Percentiles rank a stretch among this genome's conserved stretches.
Conservation (phyloP, 805 yeast species). For the Blastobotrys robertii region DNA sequence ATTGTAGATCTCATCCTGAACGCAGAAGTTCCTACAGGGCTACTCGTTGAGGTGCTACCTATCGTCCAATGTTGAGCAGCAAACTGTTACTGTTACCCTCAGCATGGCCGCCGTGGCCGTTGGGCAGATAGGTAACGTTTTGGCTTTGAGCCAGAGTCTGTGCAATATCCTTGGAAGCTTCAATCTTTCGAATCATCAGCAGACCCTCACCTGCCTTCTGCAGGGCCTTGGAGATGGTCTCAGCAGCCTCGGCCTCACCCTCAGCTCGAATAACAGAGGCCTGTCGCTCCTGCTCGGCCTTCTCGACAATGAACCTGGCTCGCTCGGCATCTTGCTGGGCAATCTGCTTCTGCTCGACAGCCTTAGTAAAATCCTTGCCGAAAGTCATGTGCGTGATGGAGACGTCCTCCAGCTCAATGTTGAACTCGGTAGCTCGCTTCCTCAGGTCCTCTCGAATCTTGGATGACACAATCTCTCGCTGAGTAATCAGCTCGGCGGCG, state of each 20-base stretch:
- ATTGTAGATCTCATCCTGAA: no score
- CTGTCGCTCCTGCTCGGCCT: constrained; percentile 94
- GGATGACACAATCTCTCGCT: constrained; percentile 88
- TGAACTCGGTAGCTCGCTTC: constrained; percentile 76
- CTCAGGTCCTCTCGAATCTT: constrained; percentile 81
- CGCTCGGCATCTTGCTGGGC: constrained; percentile 99
- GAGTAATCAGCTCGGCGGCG: constrained; percentile 94
- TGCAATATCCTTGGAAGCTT: constrained; percentile 95
- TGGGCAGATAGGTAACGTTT: constrained; percentile 84
- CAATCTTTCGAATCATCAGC: constrained; percentile 85
- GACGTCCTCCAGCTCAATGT: constrained; percentile 89
- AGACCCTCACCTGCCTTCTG: constrained; percentile 94
- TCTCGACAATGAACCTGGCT: constrained; percentile 85
- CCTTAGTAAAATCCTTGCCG: constrained; percentile 93
- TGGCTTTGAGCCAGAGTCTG: constrained; percentile 71
- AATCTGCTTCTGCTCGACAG: constrained; percentile 97
- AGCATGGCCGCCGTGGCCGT: constrained; percentile 30
- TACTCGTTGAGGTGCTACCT: no score
- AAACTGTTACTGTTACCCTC: constrained; percentile 21
- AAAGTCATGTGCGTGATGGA: constrained; percentile 97
- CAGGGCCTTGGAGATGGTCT: constrained; percentile 83
- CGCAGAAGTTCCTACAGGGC: no score
- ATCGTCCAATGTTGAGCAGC: constrained; percentile 29
- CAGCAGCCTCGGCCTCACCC: constrained; percentile 99
- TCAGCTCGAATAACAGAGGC: constrained; percentile 95